Percentiles rank a stretch among this genome's conserved stretches.
phyloP scores from a whole-genome alignment of 805 yeast species.

The Barnettozyma sp. region DNA sequence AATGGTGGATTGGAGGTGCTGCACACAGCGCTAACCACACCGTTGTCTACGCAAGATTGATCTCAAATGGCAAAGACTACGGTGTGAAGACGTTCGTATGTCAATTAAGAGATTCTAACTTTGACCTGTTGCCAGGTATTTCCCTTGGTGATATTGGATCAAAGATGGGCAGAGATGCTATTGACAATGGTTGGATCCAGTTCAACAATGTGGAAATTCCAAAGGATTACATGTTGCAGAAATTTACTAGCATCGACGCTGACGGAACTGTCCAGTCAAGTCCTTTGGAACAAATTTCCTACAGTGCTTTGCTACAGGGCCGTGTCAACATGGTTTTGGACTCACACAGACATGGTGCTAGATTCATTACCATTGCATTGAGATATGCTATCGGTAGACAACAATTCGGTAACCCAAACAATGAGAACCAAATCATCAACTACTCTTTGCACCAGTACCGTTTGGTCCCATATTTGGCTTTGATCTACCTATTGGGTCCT shows the following conservation, averaged over 20 bases:
- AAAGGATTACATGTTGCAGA: constrained; percentile 72
- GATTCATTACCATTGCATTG: constrained; percentile 75
- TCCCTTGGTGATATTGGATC: constrained; percentile 88
- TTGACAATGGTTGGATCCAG: constrained; percentile 96
- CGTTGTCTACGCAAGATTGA: constrained; percentile 76
- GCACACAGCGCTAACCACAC: constrained; percentile 91
- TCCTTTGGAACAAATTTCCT: constrained; percentile 80
- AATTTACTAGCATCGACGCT: constrained; percentile 61
- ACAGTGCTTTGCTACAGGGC: constrained; percentile 82
- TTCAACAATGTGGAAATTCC: constrained; percentile 80
- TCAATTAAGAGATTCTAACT: constrained; percentile 73
- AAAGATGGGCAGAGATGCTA: constrained; percentile 94
- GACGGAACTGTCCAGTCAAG: constrained; percentile 64
- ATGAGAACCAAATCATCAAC: constrained; percentile 71
- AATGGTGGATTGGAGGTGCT: constrained; percentile 99
- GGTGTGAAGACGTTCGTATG: constrained; percentile 92
- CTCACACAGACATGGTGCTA: constrained; percentile 71
- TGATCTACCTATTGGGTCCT: constrained; percentile 67
- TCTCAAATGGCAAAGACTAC: constrained; percentile 76
- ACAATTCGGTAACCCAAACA: constrained; percentile 57
- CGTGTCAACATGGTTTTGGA: constrained; percentile 87
- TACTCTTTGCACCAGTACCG: constrained; percentile 88
- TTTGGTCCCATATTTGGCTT: constrained; percentile 76
- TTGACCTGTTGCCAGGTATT: constrained; percentile 71
- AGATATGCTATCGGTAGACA: constrained; percentile 62